phyloP scores from a whole-genome alignment of 2,329 filamentous ascomycete species.

The Zymoseptoria passerinii region DNA sequence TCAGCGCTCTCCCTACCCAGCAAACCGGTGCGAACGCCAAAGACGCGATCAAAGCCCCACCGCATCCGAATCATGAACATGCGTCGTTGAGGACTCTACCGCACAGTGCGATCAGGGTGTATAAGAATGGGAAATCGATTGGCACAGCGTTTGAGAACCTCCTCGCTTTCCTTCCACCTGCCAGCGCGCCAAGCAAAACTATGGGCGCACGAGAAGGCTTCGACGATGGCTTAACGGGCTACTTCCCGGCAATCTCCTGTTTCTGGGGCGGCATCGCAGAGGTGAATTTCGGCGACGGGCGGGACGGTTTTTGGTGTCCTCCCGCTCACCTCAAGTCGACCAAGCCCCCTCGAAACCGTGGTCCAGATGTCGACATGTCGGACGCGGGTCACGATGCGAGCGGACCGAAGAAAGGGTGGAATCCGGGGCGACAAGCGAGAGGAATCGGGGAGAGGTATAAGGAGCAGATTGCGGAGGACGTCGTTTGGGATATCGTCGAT shows the following conservation, averaged over 20 bases:
- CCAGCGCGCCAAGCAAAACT: slow-evolving; percentile 64
- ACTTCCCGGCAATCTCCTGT: slow-evolving; percentile 87
- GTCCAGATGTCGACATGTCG: slow-evolving; percentile 32
- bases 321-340: slow-evolving; percentile 46
- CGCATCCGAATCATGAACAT: slow-evolving; percentile 62
- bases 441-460: slow-evolving; percentile 71
- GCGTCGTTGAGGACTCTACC: slow-evolving; percentile 79
- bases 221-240: slow-evolving; percentile 91
- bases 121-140: slow-evolving; percentile 82
- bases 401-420: slow-evolving; percentile 22
- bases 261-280: slow-evolving; percentile 87
- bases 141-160: slow-evolving; percentile 84
- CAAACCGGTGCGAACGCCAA: slow-evolving; percentile 33
- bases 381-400: slow-evolving; percentile 17
- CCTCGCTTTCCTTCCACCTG: slow-evolving; percentile 82
- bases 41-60: slow-evolving; percentile 46
- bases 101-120: slow-evolving; percentile 75
- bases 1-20: slow-evolving; percentile 55
- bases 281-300: slow-evolving; percentile 87
- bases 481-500: slow-evolving; percentile 87
- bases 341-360: slow-evolving; percentile 1
- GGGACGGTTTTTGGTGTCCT: slow-evolving; percentile 74
- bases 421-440: slow-evolving; percentile 37
- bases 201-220: slow-evolving; percentile 71
- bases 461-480: slow-evolving; percentile 90